phyloP scores from a whole-genome alignment of 2,329 filamentous ascomycete genomes.

The Bipolaris oryzae region DNA sequence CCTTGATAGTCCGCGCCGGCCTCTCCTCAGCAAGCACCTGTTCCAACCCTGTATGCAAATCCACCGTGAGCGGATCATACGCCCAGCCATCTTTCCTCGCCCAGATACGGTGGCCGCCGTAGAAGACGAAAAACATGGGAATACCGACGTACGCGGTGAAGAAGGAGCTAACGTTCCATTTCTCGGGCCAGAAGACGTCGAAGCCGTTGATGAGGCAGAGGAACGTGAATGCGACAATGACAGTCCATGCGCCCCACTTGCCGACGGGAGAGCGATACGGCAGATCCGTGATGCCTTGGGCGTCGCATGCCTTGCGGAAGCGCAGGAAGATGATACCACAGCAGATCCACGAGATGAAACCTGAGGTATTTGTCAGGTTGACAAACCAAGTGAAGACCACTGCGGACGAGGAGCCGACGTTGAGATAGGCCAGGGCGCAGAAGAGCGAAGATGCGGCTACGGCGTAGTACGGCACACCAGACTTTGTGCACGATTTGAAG shows the following conservation, averaged over 20 bases:
- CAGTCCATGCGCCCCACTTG: slow-evolving; percentile 68
- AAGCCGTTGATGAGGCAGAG: slow-evolving; percentile 79
- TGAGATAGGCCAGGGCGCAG: slow-evolving; percentile 57
- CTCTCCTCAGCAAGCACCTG: slow-evolving; percentile 42
- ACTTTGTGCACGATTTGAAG: slow-evolving; percentile 65
- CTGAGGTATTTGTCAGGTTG: slow-evolving; percentile 67
- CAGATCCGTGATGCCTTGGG: slow-evolving; percentile 59
- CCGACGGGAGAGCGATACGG: slow-evolving; percentile 63
- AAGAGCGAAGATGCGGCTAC: slow-evolving; percentile 54
- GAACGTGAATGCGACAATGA: slow-evolving; percentile 63
- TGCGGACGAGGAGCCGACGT: slow-evolving; percentile 50
- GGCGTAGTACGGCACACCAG: slow-evolving; percentile 62
- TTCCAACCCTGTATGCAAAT: slow-evolving; percentile 55
- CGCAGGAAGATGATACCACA: slow-evolving; percentile 64
- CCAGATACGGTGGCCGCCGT: slow-evolving; percentile 58
- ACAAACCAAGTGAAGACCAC: slow-evolving; percentile 71
- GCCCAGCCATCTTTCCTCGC: slow-evolving; percentile 59
- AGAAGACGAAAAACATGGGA: slow-evolving; percentile 64
- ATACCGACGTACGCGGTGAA: slow-evolving; percentile 70
- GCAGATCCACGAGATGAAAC: slow-evolving; percentile 61
- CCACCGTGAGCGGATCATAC: slow-evolving; percentile 56
- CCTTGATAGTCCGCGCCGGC: slow-evolving; percentile 29
- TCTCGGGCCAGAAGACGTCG: slow-evolving; percentile 70
- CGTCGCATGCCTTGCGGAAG: slow-evolving; percentile 63
- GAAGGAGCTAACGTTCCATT: slow-evolving; percentile 69